Evolutionary conservation across 164 flowering plant species (phyloP).

Genomic region (Cinnamomum micranthum): DNA sequence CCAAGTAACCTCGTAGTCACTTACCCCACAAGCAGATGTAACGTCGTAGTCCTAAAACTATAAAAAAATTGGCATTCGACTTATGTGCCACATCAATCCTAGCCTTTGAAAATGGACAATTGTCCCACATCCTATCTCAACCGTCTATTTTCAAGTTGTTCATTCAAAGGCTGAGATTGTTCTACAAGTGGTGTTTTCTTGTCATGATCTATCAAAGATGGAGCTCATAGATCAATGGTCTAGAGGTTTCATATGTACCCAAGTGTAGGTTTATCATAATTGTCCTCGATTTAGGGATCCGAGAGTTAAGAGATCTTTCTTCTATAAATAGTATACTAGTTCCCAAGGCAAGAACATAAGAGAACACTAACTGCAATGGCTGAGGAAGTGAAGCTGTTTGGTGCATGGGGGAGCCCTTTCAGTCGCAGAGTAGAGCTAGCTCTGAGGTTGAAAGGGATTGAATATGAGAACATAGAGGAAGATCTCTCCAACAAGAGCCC

Average conservation of each 20-base stretch:
- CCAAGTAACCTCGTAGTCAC: neutral
- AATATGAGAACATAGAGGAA: slow-evolving; percentile 6
- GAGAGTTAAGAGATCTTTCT: neutral
- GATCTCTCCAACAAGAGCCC: slow-evolving; percentile 7
- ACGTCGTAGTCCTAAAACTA: no score
- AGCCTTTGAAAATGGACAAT: no score
- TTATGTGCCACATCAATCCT: no score
- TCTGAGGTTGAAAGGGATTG: slow-evolving; percentile 5
- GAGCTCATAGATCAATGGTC: neutral
- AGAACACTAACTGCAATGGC: neutral
- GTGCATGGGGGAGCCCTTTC: slow-evolving; percentile 8
- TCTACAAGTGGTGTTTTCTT: no score
- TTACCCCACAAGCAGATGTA: neutral
- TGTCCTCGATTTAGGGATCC: neutral
- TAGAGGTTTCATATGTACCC: no score
- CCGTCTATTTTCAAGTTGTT: no score
- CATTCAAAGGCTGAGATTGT: neutral
- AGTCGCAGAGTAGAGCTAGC: slow-evolving; percentile 2
- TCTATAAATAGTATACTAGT: neutral
- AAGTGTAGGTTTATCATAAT: neutral
- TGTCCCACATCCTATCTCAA: no score
- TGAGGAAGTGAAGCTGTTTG: slow-evolving; percentile 2
- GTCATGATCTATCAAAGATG: neutral
- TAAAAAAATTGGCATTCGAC: no score
- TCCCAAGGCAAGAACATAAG: neutral